Base-by-base conservation (phyloP, 2,329 filamentous ascomycete species). In the Fusarium solani-melongenae region DNA sequence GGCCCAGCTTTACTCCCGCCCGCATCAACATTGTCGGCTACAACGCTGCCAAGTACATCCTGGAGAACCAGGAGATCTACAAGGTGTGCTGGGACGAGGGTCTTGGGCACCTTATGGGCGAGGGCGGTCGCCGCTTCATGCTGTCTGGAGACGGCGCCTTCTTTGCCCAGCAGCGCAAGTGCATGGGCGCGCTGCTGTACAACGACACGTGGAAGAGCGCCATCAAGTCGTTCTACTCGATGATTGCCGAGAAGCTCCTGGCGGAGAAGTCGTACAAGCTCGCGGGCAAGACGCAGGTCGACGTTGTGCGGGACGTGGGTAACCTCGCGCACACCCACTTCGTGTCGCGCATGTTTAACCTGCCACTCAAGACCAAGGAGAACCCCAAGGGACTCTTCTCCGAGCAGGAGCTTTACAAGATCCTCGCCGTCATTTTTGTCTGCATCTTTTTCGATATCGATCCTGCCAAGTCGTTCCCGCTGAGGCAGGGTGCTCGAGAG, bases 231-330 rank as follows among this genome's bases (percentile, higher is more conserved):
- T 95, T 94, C 77, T 95, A 93, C 79, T 85, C 90, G 12, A 84
- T 88, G 34, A 91, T 89, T 15, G 91, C 89, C 1, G 83, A 89
- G 59, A 83, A 87, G 31, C 85, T 96, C 4, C 85, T 97, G 22
- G 80, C 83, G 0, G 86, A 90, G 31, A 93, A 94, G 80, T 89
- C 89, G 49, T 93, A 90, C 81, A 88, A 86, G 65, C 86, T 95
- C 2, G 82, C 76, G 31, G 83, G 80, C 1, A 78, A 75, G 63
- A 88, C 85, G 5, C 91, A 94, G 78, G 88, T 94, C 44, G 94
- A 96, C 75, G 86, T 95, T 5, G 84, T 94, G 11, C 88, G 91
- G 27, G 91, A 94, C 64, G 88, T 94, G 1, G 91, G 89, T 29
- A 94, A 94, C 77, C 82, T 93, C 29, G 88, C 87, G 0, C 91